These are phyloP conservation scores for Breynia disticha DNA, from an alignment of 441 rosid species.

Conservation along the genomic window DNA sequence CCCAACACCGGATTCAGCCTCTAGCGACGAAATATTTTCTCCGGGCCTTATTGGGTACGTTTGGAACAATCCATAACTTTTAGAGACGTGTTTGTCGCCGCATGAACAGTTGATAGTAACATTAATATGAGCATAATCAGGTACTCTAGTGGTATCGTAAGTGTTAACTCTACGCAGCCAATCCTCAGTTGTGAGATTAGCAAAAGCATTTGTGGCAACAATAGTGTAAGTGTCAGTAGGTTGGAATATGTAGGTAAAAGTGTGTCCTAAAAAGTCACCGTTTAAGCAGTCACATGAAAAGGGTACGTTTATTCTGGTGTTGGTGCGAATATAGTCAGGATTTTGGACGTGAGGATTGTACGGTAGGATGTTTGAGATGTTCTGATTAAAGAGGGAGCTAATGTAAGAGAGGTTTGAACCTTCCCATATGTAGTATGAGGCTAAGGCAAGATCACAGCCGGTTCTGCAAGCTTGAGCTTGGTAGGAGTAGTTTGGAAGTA, in stretches of 20 bases:
- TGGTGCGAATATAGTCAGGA: slow-evolving; percentile 16
- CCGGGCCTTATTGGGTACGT: slow-evolving; percentile 41
- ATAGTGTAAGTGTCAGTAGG: slow-evolving; percentile 24
- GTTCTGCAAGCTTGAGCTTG: slow-evolving; percentile 26
- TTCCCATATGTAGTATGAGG: slow-evolving; percentile 37
- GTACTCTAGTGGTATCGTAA: slow-evolving; percentile 22
- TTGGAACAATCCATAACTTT: slow-evolving; percentile 35
- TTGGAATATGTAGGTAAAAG: slow-evolving; percentile 21
- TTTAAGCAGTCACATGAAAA: slow-evolving; percentile 40
- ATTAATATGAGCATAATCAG: slow-evolving; percentile 21
- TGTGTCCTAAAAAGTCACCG: slow-evolving; percentile 30
- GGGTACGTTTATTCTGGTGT: slow-evolving; percentile 33
- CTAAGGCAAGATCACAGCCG: slow-evolving; percentile 38
- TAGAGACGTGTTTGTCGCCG: slow-evolving; percentile 32
- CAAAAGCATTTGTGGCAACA: slow-evolving; percentile 23
- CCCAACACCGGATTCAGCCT: slow-evolving; percentile 14
- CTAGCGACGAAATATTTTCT: slow-evolving; percentile 28
- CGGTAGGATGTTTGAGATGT: slow-evolving; percentile 15
- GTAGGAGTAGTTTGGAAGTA: too few species aligned
- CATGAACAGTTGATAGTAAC: slow-evolving; percentile 63
- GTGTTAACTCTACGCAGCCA: slow-evolving; percentile 25
- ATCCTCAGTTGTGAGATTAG: slow-evolving; percentile 32
- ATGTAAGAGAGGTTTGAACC: slow-evolving; percentile 33
- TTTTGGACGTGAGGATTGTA: slow-evolving; percentile 26
- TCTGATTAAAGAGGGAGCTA: slow-evolving; percentile 8